Evolutionary conservation across 2,329 filamentous ascomycete genomes (phyloP), one percentile per base, ranked within the genome.

Genomic region (Fusarium austroafricanum): DNA sequence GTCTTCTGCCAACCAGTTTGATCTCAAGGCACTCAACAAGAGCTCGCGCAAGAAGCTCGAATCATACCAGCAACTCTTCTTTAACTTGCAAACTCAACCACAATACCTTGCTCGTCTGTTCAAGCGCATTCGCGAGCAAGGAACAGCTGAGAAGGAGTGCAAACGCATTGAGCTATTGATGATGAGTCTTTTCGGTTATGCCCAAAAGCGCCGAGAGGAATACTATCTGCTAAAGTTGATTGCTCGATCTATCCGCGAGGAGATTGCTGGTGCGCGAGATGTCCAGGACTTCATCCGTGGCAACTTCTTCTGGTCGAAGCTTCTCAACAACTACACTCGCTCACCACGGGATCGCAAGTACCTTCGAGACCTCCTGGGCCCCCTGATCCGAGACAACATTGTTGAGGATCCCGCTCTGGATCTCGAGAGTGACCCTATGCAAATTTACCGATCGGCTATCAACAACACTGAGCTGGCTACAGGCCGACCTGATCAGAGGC

Each of bases 391-490:
- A 65, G 92, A 97, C 76, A 95, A 96, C 75, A 94, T 99, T 73
- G 90, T 98, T 55, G 96, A 97, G 55, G 96, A 97, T 71, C 90
- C 94, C 14, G 91, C 90, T 7, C 84, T 99, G 33, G 95, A 99
- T 76, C 84, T 99, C 26, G 96, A 99, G 79, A 97, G 95, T 77
- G 96, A 99, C 75, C 96, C 96, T 0, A 91, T 98, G 83, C 95
- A 98, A 73, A 99, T 99, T 58, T 98, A 99, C 80, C 89, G 92
- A 40, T 96, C 94, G 7, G 90, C 93, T 15, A 96, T 99, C 81
- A 98, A 96, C 81, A 97, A 99, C 73, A 95, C 98, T 79, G 96
- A 99, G 80, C 88, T 99, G 23, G 90, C 93, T 18, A 99, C 96
- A 0, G 96, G 96, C 6, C 89, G 89, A 68, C 89, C 93, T 20